These are phyloP conservation scores for Fusarium sp. DNA, from an alignment of 2,329 filamentous ascomycete genomes.

Conservation along the genomic window DNA sequence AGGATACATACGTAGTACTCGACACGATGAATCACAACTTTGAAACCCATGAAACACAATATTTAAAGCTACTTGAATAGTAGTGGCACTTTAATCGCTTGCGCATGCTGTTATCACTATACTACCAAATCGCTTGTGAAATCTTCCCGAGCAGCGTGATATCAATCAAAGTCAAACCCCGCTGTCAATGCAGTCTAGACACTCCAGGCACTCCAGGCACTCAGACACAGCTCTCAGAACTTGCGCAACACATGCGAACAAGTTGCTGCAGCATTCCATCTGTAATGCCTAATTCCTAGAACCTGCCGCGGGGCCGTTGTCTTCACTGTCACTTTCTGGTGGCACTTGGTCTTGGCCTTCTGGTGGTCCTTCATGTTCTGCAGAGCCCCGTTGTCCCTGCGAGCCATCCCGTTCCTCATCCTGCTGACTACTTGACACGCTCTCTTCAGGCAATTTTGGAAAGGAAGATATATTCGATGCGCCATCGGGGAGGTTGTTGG, in stretches of 20 bases:
- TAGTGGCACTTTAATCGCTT: neutral
- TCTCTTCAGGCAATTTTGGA: neutral
- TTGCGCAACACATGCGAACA: neutral
- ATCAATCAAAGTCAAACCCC: neutral
- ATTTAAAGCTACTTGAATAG: too few species aligned
- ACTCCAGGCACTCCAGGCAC: too few species aligned
- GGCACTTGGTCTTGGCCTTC: neutral
- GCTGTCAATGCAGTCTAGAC: too few species aligned
- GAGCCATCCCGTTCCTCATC: neutral
- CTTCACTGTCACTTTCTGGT: neutral
- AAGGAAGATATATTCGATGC: neutral
- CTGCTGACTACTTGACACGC: neutral
- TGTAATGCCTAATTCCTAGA: conserved; percentile 5
- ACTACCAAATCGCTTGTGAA: neutral
- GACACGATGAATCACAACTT: neutral
- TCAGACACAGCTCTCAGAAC: too few species aligned
- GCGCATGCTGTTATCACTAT: too few species aligned
- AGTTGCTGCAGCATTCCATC: neutral
- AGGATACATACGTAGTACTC: too few species aligned
- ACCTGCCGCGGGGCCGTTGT: neutral
- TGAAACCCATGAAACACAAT: too few species aligned
- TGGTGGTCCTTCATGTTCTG: neutral
- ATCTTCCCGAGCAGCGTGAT: neutral
- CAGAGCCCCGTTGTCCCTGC: neutral
- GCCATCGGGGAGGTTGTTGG: neutral